Conservation (phyloP, 176 grass and related monocot genomes). For the Triticum turgidum region DNA sequence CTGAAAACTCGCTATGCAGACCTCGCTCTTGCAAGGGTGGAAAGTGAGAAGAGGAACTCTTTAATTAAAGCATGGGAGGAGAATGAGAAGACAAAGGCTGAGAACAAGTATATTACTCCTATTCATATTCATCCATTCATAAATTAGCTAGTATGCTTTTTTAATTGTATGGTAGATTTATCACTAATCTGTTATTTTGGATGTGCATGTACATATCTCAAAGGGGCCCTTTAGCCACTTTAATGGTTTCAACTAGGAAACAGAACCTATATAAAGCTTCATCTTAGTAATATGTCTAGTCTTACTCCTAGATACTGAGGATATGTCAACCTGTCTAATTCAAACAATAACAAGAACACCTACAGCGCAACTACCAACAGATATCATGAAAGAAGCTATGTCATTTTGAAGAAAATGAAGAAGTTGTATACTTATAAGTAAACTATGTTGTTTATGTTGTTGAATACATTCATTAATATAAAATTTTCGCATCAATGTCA, state of each 20-base stretch:
- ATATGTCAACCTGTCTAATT: background rate
- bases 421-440: slow-evolving; percentile 1
- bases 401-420: background rate
- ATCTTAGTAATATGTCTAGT: slow-evolving; percentile 7
- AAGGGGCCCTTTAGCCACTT: slow-evolving; percentile 6
- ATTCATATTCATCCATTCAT: background rate
- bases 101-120: slow-evolving; percentile 64
- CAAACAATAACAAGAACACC: background rate
- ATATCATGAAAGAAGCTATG: background rate
- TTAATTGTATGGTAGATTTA: background rate
- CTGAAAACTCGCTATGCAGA: slow-evolving; percentile 36
- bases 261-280: background rate
- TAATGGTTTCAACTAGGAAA: background rate
- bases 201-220: background rate
- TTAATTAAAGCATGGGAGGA: slow-evolving; percentile 93
- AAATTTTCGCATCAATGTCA: background rate
- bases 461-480: background rate
- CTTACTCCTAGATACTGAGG: background rate
- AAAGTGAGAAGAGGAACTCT: slow-evolving; percentile 79
- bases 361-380: background rate
- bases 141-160: background rate
- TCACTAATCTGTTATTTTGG: background rate
- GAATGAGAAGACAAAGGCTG: slow-evolving; percentile 90
- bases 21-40: slow-evolving; percentile 71
- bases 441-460: slow-evolving; percentile 1